These are phyloP conservation scores for Streptanthus diversifolius DNA, from an alignment of 345 rosid species.

Conservation along the genomic window DNA sequence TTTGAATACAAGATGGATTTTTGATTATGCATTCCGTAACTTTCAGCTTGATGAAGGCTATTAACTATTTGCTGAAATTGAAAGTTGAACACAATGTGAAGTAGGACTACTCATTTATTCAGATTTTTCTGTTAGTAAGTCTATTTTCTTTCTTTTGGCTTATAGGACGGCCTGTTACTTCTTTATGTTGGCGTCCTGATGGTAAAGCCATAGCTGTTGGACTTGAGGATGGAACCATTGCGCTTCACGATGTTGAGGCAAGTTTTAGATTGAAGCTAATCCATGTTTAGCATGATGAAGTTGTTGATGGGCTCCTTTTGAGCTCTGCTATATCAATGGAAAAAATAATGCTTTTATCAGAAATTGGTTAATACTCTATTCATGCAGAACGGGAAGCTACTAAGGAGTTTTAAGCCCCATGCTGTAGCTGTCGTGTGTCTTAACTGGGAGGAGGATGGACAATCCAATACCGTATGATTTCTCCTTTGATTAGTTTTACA, in stretches of 20 bases:
- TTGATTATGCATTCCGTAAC: background rate
- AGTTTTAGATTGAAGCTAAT: constrained; percentile 10
- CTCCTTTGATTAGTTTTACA: background rate
- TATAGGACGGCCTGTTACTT: constrained; percentile 58
- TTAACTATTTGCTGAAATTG: too few relatives aligned
- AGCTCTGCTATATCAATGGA: background rate
- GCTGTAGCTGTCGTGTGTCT: constrained; percentile 73
- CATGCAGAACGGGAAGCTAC: constrained; percentile 67
- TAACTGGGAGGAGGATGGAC: constrained; percentile 81
- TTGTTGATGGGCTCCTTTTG: background rate
- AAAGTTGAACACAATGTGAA: too few relatives aligned
- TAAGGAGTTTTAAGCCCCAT: constrained; percentile 75
- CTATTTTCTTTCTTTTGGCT: constrained; percentile 2
- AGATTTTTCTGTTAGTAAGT: background rate
- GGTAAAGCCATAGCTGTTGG: constrained; percentile 87
- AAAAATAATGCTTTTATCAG: background rate
- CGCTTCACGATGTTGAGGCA: constrained; percentile 84
- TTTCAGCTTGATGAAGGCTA: background rate
- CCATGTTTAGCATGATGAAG: background rate
- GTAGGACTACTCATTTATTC: too few relatives aligned
- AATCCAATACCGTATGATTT: constrained; percentile 42
- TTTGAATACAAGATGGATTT: background rate
- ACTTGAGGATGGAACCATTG: constrained; percentile 78
- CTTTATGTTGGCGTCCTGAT: constrained; percentile 89
- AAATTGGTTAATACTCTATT: background rate